A percentile compares a stretch with the other conserved stretches of the same genome.
Conservation (phyloP, 805 yeast genomes). For the Starmerella asiatica region DNA sequence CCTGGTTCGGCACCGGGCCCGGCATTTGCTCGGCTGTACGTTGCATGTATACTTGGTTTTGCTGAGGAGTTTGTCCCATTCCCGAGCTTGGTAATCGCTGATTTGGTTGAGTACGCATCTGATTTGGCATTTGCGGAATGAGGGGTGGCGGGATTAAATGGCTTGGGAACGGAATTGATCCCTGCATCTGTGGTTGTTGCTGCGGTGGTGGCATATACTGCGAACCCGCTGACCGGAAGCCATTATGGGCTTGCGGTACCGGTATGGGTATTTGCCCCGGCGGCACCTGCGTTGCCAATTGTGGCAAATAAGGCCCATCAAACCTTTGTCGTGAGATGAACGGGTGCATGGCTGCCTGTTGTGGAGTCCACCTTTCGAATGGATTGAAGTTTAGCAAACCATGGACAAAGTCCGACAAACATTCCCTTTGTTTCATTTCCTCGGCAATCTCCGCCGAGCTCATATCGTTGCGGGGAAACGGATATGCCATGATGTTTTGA, state of each 20-base stretch:
- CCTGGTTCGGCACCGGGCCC: background rate
- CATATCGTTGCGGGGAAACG: conserved; percentile 30
- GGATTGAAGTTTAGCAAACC: conserved; percentile 80
- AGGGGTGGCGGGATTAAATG: background rate
- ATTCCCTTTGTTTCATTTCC: conserved; percentile 58
- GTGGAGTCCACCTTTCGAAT: conserved; percentile 91
- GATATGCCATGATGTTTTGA: conserved; percentile 67
- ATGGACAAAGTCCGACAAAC: conserved; percentile 60
- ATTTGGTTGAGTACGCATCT: background rate
- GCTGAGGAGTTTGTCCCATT: background rate
- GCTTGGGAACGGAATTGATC: background rate
- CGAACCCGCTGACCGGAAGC: background rate
- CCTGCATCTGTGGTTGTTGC: conserved; percentile 8
- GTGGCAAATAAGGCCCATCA: conserved; percentile 30
- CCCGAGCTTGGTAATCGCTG: background rate
- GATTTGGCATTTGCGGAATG: background rate
- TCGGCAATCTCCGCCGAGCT: conserved; percentile 38
- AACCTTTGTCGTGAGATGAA: conserved; percentile 57
- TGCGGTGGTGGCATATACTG: background rate
- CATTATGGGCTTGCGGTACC: background rate
- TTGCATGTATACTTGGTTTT: no score
- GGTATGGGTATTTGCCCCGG: background rate
- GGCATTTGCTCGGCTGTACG: no score
- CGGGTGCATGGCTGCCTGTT: conserved; percentile 85
- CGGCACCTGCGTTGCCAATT: background rate